Evolutionary conservation across 768 basidiomycete species (phyloP), one percentile per base, ranked within the genome.

Genomic region (Suillus ampliporus): DNA sequence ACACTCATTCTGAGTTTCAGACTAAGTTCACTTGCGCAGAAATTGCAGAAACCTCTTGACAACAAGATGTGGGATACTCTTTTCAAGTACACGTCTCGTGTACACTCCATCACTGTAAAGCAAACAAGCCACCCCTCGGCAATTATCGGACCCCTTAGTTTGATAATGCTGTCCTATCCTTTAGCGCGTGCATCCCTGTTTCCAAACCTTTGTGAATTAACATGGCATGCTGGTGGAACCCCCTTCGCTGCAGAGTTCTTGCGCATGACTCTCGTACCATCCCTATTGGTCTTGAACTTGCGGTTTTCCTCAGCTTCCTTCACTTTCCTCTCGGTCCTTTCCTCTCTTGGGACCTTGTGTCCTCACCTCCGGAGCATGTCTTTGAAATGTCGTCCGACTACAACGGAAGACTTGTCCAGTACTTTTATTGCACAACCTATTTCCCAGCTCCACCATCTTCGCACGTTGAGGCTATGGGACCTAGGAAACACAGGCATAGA

Each of bases 151-250:
- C 4, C 31, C 31, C 31, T 31, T 26, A 61, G 43, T n/a, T 64
- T 67, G 26, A 38, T 58, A 4, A 68, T 38, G 54, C 63, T 71
- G 56, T 61, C 63, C 11, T 47, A 54, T 38, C 67, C 62, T 5
- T 71, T 68, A 3, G 57, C 64, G 8, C 41, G 46, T 6, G 47
- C 50, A 5, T 35, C 63, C 35, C 66, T 71, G 58, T 71, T 73
- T 23, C 67, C 71, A 0, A 73, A 68, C 57, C 23, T 71, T n/a
- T 64, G 34, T 4, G 61, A 63, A 28, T 37, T 71, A 26, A 64
- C 61, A 10, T 71, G 71, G 71, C 71, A 66, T 38, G 71, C 71
- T 13, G 56, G 59, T 34, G 57, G 65, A n/a, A 71, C 72, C 63
- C 37, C 61, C 1, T 38, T 57, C 37, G 68, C 67, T 65, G 54